A percentile compares a stretch with the other conserved stretches of the same genome.
These are phyloP conservation scores for Citrullus amarus DNA, from an alignment of 306 rosid species.

Conservation along the genomic window DNA sequence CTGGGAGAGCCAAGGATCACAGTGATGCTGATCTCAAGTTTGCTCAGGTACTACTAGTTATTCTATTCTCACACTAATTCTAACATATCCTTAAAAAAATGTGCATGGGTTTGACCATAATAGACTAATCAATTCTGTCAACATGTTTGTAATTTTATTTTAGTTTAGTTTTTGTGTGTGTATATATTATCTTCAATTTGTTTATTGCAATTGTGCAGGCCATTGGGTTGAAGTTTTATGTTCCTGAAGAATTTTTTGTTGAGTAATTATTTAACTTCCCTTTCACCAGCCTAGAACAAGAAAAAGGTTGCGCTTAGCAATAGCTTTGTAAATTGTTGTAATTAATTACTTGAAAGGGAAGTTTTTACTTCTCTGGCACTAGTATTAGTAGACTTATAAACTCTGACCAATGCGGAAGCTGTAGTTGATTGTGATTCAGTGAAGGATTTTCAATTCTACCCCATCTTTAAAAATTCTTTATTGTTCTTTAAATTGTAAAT, in stretches of 20 bases:
- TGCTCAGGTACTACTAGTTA: slow-evolving; percentile 47
- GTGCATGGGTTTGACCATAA: too few relatives aligned
- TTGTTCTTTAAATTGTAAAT: too few relatives aligned
- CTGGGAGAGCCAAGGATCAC: slow-evolving; percentile 75
- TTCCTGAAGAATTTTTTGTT: slow-evolving; percentile 62
- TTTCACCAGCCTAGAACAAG: background rate
- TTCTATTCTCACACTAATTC: background rate
- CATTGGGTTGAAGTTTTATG: slow-evolving; percentile 56
- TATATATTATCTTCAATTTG: background rate
- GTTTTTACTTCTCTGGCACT: background rate
- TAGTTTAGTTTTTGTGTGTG: too few relatives aligned
- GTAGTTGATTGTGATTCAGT: background rate
- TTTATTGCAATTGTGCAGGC: slow-evolving; percentile 35
- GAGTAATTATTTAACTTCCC: background rate
- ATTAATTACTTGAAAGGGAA: background rate
- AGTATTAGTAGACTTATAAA: too few relatives aligned
- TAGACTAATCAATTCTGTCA: too few relatives aligned
- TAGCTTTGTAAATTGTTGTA: background rate
- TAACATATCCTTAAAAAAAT: background rate
- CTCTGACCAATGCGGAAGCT: background rate
- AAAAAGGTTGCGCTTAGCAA: background rate
- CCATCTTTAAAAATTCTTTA: too few relatives aligned
- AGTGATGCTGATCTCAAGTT: slow-evolving; percentile 83
- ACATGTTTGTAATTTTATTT: too few relatives aligned
- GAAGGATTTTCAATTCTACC: background rate